Evolutionary conservation across 495 filamentous ascomycete species (phyloP), one percentile per base, ranked within the genome.

Genomic region (Massariosphaeria phaeospora): DNA sequence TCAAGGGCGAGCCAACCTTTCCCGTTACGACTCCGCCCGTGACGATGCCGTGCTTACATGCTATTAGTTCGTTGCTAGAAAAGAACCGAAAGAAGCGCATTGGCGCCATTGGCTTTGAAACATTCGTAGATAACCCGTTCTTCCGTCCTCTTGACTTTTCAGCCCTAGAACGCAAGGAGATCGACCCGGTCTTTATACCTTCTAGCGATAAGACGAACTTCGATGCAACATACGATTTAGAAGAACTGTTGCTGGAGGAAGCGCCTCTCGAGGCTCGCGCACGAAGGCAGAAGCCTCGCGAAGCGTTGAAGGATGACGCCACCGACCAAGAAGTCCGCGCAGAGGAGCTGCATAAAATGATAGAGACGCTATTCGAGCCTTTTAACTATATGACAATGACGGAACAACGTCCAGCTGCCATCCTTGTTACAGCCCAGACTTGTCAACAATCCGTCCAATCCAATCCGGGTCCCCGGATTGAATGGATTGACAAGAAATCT

Each of bases 201-300:
- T 95, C 91, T 0, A 86, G 88, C 42, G 93, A 98, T 44, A 98
- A 98, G 78, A 96, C 94, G 5, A 98, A 98, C 69, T 98, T 98
- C 57, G 93, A 98, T 71, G 93, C 93, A 3, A 98, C 93, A 1
- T 98, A 98, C 66, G 93, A 98, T 70, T 70, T 98, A 48, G 93
- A 98, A 66, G 93, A 98, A 68, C 71, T 98, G 24, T 71, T 98
- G 20, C 71, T 98, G 41, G 94, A 98, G 71, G 93, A 98, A 68
- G 94, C 93, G 23, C 93, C 93, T 11, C 73, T 98, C 4, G 93
- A 98, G 70, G 93, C 94, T 27, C 76, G 93, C 57, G 88, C 93
- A 35, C 81, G 93, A 56, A 79, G 91, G 61, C 93, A 98, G 69
- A 95, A 96, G 67, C 93, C 93, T 0, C 79, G 93, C 47, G 91